phyloP scores from a whole-genome alignment of 73 alveolate genomes.

The Tetrahymena elliotti region DNA sequence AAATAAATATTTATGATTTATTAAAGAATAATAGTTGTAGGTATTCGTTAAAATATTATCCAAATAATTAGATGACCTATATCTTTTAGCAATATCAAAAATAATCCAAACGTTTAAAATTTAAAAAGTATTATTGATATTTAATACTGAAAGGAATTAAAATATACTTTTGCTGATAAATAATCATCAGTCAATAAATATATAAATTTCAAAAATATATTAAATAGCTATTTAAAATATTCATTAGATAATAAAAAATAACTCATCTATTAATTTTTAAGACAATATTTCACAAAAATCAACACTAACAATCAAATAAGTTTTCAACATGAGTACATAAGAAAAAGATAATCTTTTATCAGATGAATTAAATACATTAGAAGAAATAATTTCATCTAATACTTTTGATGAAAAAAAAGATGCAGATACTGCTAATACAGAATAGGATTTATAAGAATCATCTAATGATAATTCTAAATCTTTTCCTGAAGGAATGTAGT shows the following conservation, averaged over 20 bases:
- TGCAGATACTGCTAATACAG: not conserved
- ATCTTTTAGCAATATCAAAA: too few relatives aligned
- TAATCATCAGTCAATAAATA: too few relatives aligned
- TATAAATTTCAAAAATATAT: too few relatives aligned
- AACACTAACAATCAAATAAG: too few relatives aligned
- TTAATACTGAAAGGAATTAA: not conserved
- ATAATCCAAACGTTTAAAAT: not conserved
- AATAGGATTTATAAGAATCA: not conserved
- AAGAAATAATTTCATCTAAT: not conserved
- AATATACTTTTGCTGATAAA: too few relatives aligned
- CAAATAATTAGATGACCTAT: too few relatives aligned
- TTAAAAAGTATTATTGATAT: too few relatives aligned
- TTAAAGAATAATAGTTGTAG: not conserved
- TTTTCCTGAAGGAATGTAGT: not conserved
- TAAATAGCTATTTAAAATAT: too few relatives aligned
- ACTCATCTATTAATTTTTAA: not conserved
- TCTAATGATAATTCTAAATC: not conserved
- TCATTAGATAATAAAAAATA: too few relatives aligned
- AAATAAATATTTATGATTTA: too few relatives aligned
- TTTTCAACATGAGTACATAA: not conserved
- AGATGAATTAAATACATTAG: not conserved
- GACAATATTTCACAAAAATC: not conserved
- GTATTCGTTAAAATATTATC: not conserved
- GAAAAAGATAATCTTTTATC: not conserved
- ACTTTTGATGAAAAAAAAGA: not conserved